Conservation (phyloP, 75 land plant species). For the Picea glauca region DNA sequence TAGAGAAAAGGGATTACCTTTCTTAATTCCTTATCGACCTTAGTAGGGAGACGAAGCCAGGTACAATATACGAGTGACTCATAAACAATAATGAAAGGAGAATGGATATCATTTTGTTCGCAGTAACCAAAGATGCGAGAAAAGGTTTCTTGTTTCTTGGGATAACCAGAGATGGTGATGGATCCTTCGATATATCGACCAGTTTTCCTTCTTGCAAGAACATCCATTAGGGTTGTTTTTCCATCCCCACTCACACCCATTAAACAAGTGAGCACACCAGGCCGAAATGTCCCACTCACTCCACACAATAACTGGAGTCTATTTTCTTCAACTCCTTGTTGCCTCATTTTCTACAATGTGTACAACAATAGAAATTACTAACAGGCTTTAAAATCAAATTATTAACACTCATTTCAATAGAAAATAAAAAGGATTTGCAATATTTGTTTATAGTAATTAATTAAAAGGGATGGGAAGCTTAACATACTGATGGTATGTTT, state of each 20-base stretch:
- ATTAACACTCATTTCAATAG: too few relatives aligned
- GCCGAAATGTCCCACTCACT: constrained; percentile 7
- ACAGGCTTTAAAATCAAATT: too few relatives aligned
- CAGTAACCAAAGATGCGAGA: constrained; percentile 16
- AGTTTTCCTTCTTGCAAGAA: constrained; percentile 19
- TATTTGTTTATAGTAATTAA: too few relatives aligned
- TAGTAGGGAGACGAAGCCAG: not conserved
- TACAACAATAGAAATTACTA: too few relatives aligned
- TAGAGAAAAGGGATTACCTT: not conserved
- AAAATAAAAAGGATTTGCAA: too few relatives aligned
- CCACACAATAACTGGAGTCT: not conserved
- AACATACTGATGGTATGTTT: too few relatives aligned
- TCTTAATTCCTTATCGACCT: not conserved
- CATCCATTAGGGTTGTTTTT: constrained; percentile 23
- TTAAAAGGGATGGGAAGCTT: too few relatives aligned
- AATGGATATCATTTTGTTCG: constrained; percentile 19
- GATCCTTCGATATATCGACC: too few relatives aligned
- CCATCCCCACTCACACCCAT: constrained; percentile 14
- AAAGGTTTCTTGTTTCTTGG: constrained; percentile 19
- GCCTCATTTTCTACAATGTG: constrained; percentile 6
- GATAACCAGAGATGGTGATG: constrained; percentile 6
- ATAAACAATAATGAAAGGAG: constrained; percentile 15
- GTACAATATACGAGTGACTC: constrained; percentile 12
- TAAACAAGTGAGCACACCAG: constrained; percentile 10
- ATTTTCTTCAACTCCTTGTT: not conserved